A percentile compares a stretch with the other conserved stretches of the same genome.
phyloP scores from a whole-genome alignment of 306 rosid species.

The Glycine tomentella region DNA sequence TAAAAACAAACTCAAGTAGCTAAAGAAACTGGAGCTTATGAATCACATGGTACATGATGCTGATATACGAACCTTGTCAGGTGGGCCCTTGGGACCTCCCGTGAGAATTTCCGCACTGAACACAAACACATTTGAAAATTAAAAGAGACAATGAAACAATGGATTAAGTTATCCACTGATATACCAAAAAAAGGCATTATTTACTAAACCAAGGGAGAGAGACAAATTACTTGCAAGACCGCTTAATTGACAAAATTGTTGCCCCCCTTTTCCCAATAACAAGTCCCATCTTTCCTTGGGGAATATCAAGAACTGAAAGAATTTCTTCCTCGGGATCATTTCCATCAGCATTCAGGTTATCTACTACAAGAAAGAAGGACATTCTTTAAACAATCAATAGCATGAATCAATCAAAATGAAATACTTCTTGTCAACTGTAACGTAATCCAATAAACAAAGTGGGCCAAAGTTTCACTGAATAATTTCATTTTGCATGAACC shows the following conservation, averaged over 20 bases:
- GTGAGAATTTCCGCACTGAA: slow-evolving; percentile 91
- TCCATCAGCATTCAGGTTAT: slow-evolving; percentile 61
- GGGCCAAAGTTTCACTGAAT: slow-evolving; percentile 23
- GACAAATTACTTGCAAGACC: slow-evolving; percentile 76
- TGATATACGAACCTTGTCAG: slow-evolving; percentile 81
- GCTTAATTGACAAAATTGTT: slow-evolving; percentile 80
- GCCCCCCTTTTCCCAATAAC: slow-evolving; percentile 87
- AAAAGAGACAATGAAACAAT: background rate
- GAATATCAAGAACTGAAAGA: slow-evolving; percentile 91
- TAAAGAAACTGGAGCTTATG: slow-evolving; percentile 21
- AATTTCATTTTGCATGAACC: slow-evolving; percentile 21
- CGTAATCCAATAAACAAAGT: slow-evolving; percentile 34
- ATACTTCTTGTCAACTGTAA: slow-evolving; percentile 20
- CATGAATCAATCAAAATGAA: slow-evolving; percentile 21
- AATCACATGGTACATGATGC: slow-evolving; percentile 16
- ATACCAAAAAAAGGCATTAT: slow-evolving; percentile 15
- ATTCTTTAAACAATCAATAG: slow-evolving; percentile 40
- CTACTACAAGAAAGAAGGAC: slow-evolving; percentile 49
- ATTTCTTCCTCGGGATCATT: slow-evolving; percentile 83
- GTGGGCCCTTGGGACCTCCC: slow-evolving; percentile 91
- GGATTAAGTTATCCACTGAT: background rate
- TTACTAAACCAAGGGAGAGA: slow-evolving; percentile 36
- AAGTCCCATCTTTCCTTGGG: slow-evolving; percentile 89
- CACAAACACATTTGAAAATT: slow-evolving; percentile 32
- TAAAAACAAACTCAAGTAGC: background rate